Percentiles rank a stretch among this genome's conserved stretches.
Evolutionary conservation across 2,329 filamentous ascomycete species (phyloP).

Genomic region (Teratosphaeria destructans): DNA sequence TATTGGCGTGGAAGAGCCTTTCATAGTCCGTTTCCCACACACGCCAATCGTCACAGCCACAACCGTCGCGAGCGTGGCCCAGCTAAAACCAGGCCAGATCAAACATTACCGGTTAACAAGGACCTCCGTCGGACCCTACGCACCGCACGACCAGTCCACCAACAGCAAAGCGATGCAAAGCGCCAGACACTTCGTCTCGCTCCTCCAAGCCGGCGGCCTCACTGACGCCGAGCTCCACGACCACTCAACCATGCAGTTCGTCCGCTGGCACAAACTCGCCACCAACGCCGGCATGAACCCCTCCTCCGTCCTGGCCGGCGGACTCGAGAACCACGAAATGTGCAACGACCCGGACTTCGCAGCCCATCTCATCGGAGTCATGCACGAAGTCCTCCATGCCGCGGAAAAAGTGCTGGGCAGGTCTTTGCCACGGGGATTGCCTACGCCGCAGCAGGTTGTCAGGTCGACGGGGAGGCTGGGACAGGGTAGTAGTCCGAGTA

Average conservation of each 20-base stretch:
- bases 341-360: slow-evolving; percentile 25
- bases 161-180: neutral
- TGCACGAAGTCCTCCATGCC: slow-evolving; percentile 34
- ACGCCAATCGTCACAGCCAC: slow-evolving; percentile 45
- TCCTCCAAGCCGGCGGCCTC: slow-evolving; percentile 52
- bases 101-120: slow-evolving; percentile 37
- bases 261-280: slow-evolving; percentile 51
- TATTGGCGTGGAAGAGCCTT: slow-evolving; percentile 49
- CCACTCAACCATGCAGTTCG: slow-evolving; percentile 49
- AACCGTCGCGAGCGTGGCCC: slow-evolving; percentile 44
- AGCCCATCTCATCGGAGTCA: slow-evolving; percentile 30
- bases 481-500: slow-evolving; percentile 38
- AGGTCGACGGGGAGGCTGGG: slow-evolving; percentile 27
- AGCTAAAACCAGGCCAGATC: slow-evolving; percentile 40
- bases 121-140: slow-evolving; percentile 41
- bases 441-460: neutral
- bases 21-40: slow-evolving; percentile 37
- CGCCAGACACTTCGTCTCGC: slow-evolving; percentile 22
- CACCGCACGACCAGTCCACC: slow-evolving; percentile 22
- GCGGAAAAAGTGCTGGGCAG: slow-evolving; percentile 29
- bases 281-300: slow-evolving; percentile 54
- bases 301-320: slow-evolving; percentile 45
- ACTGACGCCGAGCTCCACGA: slow-evolving; percentile 54
- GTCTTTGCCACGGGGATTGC: neutral
- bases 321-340: slow-evolving; percentile 44